Evolutionary conservation across 163 green algal species (phyloP).

Genomic region (Scenedesmus sp.): DNA sequence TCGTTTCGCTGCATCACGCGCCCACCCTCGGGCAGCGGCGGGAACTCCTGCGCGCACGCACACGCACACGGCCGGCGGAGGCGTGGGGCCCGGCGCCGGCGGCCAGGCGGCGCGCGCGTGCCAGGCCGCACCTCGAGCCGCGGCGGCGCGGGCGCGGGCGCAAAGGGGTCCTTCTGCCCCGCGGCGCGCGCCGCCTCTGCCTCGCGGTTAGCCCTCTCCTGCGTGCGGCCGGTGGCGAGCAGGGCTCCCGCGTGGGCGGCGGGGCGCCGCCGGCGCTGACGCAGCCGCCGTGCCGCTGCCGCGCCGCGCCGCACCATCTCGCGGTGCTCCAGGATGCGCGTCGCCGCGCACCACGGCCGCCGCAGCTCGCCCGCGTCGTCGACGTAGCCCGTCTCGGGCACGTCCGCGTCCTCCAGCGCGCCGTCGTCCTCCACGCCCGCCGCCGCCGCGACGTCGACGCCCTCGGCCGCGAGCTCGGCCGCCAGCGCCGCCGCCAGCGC

Average conservation of each 20-base stretch:
- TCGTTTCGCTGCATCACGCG: constrained; percentile 82
- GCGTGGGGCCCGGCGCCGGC: too few relatives aligned
- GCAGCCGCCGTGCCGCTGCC: background rate
- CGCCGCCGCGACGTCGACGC: constrained; percentile 62
- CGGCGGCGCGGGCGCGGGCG: constrained; percentile 9
- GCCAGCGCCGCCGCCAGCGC: constrained; percentile 58
- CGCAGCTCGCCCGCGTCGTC: constrained; percentile 78
- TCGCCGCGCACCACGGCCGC: constrained; percentile 83
- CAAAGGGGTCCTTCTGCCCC: constrained; percentile 39
- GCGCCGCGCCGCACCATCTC: constrained; percentile 47
- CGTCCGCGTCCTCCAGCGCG: constrained; percentile 55
- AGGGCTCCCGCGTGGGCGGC: background rate
- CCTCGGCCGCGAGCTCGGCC: constrained; percentile 61
- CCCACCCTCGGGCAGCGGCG: constrained; percentile 30
- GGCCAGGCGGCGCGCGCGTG: background rate
- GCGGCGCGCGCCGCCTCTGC: constrained; percentile 57
- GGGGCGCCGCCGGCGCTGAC: background rate
- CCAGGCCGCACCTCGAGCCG: constrained; percentile 14
- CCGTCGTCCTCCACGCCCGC: constrained; percentile 75
- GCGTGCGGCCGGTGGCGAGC: constrained; percentile 10
- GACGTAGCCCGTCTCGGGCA: constrained; percentile 73
- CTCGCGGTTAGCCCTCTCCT: constrained; percentile 62
- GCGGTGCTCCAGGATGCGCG: constrained; percentile 83
- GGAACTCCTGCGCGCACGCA: constrained; percentile 41
- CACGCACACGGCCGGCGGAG: too few relatives aligned